phyloP scores from a whole-genome alignment of 805 yeast genomes.

The Nakazawaea sp. region DNA sequence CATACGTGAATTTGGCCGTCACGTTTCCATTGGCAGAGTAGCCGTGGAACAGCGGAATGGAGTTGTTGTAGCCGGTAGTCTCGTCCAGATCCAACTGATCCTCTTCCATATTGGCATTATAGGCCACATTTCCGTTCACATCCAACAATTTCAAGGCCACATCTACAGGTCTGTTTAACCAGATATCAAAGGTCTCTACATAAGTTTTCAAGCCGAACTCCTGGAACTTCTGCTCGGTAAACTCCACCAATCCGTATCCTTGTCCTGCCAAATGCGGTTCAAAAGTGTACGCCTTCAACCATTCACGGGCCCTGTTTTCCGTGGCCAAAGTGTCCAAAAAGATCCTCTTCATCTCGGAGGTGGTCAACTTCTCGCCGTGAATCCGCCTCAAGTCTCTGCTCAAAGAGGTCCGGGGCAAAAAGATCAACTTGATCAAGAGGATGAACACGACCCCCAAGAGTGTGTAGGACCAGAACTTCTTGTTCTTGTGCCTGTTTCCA shows the following conservation, averaged over 20 bases:
- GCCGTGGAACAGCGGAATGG: slow-evolving; percentile 48
- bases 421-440: slow-evolving; percentile 55
- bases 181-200: slow-evolving; percentile 50
- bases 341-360: slow-evolving; percentile 61
- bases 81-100: slow-evolving; percentile 34
- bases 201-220: slow-evolving; percentile 44
- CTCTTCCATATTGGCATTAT: slow-evolving; percentile 45
- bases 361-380: slow-evolving; percentile 59
- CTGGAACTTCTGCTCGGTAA: slow-evolving; percentile 41
- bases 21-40: slow-evolving; percentile 62
- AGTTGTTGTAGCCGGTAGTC: slow-evolving; percentile 29
- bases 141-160: slow-evolving; percentile 32
- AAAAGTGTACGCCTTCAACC: slow-evolving; percentile 29
- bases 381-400: slow-evolving; percentile 74
- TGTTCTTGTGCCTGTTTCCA: slow-evolving; percentile 8
- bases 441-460: slow-evolving; percentile 44
- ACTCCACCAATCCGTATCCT: slow-evolving; percentile 34
- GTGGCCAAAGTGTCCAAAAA: slow-evolving; percentile 36
- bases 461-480: slow-evolving; percentile 37
- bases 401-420: slow-evolving; percentile 79
- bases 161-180: slow-evolving; percentile 44
- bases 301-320: slow-evolving; percentile 25
- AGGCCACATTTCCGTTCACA: slow-evolving; percentile 28
- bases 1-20: slow-evolving; percentile 47
- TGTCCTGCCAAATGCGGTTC: slow-evolving; percentile 43